These are phyloP conservation scores for Candida glaebosa DNA, from an alignment of 805 yeast species.

Conservation along the genomic window DNA sequence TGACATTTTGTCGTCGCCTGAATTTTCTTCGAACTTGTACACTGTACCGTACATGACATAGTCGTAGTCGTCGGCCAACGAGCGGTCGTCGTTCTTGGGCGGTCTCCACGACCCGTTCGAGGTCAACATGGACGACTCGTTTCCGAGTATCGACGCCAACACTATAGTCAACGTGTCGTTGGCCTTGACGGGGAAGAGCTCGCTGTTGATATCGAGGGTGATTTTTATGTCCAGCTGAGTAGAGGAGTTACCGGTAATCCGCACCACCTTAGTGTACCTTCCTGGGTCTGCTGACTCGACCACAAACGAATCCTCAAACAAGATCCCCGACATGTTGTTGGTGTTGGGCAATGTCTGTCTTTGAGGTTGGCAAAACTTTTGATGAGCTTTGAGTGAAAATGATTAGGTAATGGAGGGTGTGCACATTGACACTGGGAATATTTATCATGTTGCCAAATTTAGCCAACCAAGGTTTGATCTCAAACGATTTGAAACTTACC, in stretches of 20 bases:
- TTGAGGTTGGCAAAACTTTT: too few species aligned
- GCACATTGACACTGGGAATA: too few species aligned
- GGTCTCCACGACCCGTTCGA: slow-evolving; percentile 75
- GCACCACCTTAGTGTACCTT: slow-evolving; percentile 86
- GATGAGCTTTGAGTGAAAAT: too few species aligned
- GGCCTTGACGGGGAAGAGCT: slow-evolving; percentile 77
- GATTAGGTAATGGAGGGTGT: too few species aligned
- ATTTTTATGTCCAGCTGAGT: slow-evolving; percentile 76
- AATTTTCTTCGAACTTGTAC: slow-evolving; percentile 89
- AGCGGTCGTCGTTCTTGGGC: slow-evolving; percentile 77
- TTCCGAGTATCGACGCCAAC: slow-evolving; percentile 70
- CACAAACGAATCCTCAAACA: slow-evolving; percentile 90
- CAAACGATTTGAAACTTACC: too few species aligned
- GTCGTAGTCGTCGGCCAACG: slow-evolving; percentile 94
- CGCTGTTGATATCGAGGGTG: slow-evolving; percentile 87
- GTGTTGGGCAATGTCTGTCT: slow-evolving; percentile 5
- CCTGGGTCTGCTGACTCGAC: slow-evolving; percentile 82
- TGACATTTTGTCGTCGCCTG: slow-evolving; percentile 63
- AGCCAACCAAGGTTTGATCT: too few species aligned
- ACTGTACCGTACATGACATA: slow-evolving; percentile 98
- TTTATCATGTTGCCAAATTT: too few species aligned
- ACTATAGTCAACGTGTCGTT: slow-evolving; percentile 83
- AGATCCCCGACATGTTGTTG: slow-evolving; percentile 58
- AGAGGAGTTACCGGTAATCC: slow-evolving; percentile 84
- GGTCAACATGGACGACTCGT: slow-evolving; percentile 41